Percentiles rank a stretch among this genome's conserved stretches.
phyloP scores from a whole-genome alignment of 306 rosid species.

The Malus asiatica region DNA sequence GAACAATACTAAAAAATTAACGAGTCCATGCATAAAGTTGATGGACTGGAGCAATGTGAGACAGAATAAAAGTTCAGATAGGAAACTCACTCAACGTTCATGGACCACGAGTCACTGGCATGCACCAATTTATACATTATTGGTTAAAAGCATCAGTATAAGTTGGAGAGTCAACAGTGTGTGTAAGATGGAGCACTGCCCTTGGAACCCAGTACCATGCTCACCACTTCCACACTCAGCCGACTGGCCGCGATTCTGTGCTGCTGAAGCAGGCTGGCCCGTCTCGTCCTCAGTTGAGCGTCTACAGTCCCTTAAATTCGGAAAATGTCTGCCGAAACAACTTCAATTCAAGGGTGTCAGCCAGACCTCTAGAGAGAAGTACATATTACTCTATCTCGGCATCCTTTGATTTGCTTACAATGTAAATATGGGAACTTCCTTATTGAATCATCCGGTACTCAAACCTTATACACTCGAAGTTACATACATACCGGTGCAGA shows the following conservation, averaged over 20 bases:
- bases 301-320: background rate
- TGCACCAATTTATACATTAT: too few species aligned
- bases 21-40: too few species aligned
- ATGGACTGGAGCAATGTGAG: too few species aligned
- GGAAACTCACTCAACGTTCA: too few species aligned
- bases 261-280: background rate
- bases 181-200: background rate
- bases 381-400: background rate
- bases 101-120: too few species aligned
- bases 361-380: background rate
- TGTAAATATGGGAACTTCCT: background rate
- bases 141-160: too few species aligned
- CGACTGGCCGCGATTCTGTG: background rate
- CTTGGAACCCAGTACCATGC: background rate
- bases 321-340: background rate
- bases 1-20: too few species aligned
- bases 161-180: background rate
- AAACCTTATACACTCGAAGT: slow-evolving; percentile 10
- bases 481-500: background rate
- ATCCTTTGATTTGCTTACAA: background rate
- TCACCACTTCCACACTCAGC: background rate
- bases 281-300: background rate
- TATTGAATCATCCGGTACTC: background rate
- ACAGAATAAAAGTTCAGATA: too few species aligned
- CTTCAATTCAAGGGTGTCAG: background rate